Percentiles rank a stretch among this genome's conserved stretches.
These are phyloP conservation scores for Metarhizium anisopliae DNA, from an alignment of 2,329 filamentous ascomycete species.

Conservation along the genomic window DNA sequence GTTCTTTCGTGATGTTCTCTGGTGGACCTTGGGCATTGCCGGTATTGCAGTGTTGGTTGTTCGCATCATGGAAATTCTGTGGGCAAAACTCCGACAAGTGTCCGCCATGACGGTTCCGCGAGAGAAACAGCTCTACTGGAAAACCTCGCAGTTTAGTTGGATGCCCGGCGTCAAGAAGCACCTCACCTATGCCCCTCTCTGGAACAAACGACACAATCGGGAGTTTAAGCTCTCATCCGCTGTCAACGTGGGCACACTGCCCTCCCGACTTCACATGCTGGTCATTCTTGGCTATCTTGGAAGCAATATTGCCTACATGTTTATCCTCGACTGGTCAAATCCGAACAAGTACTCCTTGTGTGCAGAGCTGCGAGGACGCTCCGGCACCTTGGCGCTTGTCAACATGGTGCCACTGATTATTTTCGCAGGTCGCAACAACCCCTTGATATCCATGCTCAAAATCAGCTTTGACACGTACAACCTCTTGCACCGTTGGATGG, in stretches of 20 bases:
- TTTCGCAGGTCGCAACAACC: slow-evolving; percentile 87
- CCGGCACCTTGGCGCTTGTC: slow-evolving; percentile 72
- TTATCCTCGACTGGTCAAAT: slow-evolving; percentile 50
- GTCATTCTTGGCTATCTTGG: slow-evolving; percentile 47
- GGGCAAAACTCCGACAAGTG: slow-evolving; percentile 49
- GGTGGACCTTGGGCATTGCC: slow-evolving; percentile 51
- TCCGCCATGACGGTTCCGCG: slow-evolving; percentile 46
- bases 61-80: slow-evolving; percentile 43
- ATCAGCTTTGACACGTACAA: slow-evolving; percentile 98
- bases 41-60: slow-evolving; percentile 44
- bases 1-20: slow-evolving; percentile 46
- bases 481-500: slow-evolving; percentile 61
- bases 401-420: slow-evolving; percentile 91
- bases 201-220: slow-evolving; percentile 57
- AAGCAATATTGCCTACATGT: slow-evolving; percentile 56
- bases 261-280: slow-evolving; percentile 53
- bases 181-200: slow-evolving; percentile 51
- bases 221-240: slow-evolving; percentile 55
- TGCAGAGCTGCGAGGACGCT: slow-evolving; percentile 77
- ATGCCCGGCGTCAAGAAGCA: slow-evolving; percentile 55
- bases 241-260: slow-evolving; percentile 52
- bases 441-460: slow-evolving; percentile 69
- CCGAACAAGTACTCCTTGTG: slow-evolving; percentile 54
- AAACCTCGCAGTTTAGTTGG: slow-evolving; percentile 46
- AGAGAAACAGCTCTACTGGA: slow-evolving; percentile 51